phyloP scores from a whole-genome alignment of 2,329 filamentous ascomycete species.

The Westerdykella ornata region DNA sequence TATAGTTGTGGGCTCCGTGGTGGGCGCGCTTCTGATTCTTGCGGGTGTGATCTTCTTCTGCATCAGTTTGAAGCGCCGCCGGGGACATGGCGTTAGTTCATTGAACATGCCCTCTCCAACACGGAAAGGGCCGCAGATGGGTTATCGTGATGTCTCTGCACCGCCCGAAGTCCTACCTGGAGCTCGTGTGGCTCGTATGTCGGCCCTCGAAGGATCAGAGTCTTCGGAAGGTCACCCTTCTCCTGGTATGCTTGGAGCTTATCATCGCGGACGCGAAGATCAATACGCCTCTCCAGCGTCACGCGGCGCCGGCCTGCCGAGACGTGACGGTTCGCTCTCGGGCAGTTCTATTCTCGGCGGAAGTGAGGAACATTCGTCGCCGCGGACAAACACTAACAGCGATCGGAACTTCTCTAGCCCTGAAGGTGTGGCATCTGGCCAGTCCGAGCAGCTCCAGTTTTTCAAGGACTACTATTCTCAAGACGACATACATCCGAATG shows the following conservation, averaged over 20 bases:
- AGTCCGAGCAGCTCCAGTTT: constrained; percentile 89
- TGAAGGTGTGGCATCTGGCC: constrained; percentile 73
- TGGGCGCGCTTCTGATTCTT: constrained; percentile 62
- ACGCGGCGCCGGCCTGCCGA: constrained; percentile 49
- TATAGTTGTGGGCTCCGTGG: constrained; percentile 74
- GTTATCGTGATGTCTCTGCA: constrained; percentile 30
- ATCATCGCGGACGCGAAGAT: constrained; percentile 27
- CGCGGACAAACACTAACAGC: constrained; percentile 45
- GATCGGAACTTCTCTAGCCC: constrained; percentile 74
- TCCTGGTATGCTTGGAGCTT: constrained; percentile 22
- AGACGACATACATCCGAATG: constrained; percentile 87
- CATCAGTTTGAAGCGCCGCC: constrained; percentile 50
- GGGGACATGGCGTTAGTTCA: constrained; percentile 62
- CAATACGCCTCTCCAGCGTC: constrained; percentile 69
- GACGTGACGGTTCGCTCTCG: constrained; percentile 81
- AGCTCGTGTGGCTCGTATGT: constrained; percentile 90
- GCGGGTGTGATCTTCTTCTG: constrained; percentile 57
- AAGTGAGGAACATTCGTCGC: constrained; percentile 65
- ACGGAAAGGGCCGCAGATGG: constrained; percentile 37
- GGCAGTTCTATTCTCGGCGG: constrained; percentile 68
- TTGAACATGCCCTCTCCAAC: constrained; percentile 84
- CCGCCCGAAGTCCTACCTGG: constrained; percentile 58
- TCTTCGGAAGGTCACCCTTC: constrained; percentile 33
- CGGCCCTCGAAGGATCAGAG: constrained; percentile 72
- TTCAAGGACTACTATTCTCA: constrained; percentile 99